A percentile compares a stretch with the other conserved stretches of the same genome.
Evolutionary conservation across 257 asterid genomes (phyloP).

Genomic region (Nicotiana obtusifolia): DNA sequence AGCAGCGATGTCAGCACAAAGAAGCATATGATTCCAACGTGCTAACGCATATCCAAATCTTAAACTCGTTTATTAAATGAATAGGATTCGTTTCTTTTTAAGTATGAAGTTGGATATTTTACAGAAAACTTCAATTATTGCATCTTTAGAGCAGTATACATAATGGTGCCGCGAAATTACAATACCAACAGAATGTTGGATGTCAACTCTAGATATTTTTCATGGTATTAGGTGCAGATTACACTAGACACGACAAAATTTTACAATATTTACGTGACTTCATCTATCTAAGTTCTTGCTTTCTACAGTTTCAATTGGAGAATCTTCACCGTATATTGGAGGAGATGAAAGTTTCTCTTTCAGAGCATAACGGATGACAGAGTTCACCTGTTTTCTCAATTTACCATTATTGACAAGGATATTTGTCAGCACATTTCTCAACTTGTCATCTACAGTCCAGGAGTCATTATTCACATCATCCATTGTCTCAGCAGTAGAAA

Average conservation of each 20-base stretch:
- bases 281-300: constrained; percentile 28
- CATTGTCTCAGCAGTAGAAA: constrained; percentile 25
- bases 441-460: constrained; percentile 35
- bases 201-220: constrained; percentile 5
- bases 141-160: constrained; percentile 11
- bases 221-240: not conserved
- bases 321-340: constrained; percentile 23
- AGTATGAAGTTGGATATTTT: not conserved
- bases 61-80: not conserved
- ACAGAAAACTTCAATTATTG: not conserved
- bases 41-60: not conserved
- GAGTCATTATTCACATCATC: constrained; percentile 18
- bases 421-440: constrained; percentile 45
- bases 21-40: not conserved
- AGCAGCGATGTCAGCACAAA: not conserved
- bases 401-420: constrained; percentile 55
- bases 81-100: not conserved
- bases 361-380: constrained; percentile 39
- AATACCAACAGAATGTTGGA: constrained; percentile 28
- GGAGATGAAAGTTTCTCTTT: constrained; percentile 34
- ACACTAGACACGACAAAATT: constrained; percentile 22
- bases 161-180: constrained; percentile 23
- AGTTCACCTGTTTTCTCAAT: constrained; percentile 70
- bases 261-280: constrained; percentile 37
- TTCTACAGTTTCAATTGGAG: constrained; percentile 40